phyloP scores from a whole-genome alignment of 106 monocot species.

The Agapanthus africanus region DNA sequence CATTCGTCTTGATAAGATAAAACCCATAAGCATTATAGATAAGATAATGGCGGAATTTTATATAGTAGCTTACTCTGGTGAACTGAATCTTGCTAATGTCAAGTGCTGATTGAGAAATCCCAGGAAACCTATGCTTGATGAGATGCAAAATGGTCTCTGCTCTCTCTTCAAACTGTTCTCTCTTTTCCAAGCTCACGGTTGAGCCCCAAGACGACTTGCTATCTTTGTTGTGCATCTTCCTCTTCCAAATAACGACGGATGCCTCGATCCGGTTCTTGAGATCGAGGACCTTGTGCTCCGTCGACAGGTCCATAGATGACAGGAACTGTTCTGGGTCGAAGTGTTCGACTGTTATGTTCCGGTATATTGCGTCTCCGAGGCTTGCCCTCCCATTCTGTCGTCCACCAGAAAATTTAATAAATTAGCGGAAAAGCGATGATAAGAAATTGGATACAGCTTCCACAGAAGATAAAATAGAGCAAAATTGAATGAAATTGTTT shows the following conservation, averaged over 20 bases:
- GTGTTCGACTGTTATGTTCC: conserved; percentile 39
- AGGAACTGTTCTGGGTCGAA: conserved; percentile 78
- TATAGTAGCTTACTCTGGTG: conserved; percentile 47
- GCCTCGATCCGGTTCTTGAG: conserved; percentile 86
- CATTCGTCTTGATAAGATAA: too few species aligned
- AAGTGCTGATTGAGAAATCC: conserved; percentile 75
- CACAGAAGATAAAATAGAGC: too few species aligned
- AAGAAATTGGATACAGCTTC: too few species aligned
- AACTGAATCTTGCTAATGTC: conserved; percentile 86
- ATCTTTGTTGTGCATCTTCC: conserved; percentile 89
- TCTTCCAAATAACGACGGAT: conserved; percentile 81
- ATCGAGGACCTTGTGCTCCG: conserved; percentile 75
- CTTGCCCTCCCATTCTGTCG: conserved; percentile 55
- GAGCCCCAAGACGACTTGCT: conserved; percentile 82
- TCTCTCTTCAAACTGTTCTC: conserved; percentile 91
- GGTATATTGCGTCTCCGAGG: conserved; percentile 57
- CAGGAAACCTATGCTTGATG: conserved; percentile 77
- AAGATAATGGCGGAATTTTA: too few species aligned
- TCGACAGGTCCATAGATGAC: conserved; percentile 56
- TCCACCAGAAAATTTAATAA: too few species aligned
- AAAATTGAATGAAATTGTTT: too few species aligned
- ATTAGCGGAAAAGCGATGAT: too few species aligned
- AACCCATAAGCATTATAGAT: too few species aligned
- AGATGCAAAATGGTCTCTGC: conserved; percentile 81
- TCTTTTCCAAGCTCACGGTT: conserved; percentile 73